These are phyloP conservation scores for Scopulariopsis brevicaulis DNA, from an alignment of 2,329 filamentous ascomycete species.

Conservation along the genomic window DNA sequence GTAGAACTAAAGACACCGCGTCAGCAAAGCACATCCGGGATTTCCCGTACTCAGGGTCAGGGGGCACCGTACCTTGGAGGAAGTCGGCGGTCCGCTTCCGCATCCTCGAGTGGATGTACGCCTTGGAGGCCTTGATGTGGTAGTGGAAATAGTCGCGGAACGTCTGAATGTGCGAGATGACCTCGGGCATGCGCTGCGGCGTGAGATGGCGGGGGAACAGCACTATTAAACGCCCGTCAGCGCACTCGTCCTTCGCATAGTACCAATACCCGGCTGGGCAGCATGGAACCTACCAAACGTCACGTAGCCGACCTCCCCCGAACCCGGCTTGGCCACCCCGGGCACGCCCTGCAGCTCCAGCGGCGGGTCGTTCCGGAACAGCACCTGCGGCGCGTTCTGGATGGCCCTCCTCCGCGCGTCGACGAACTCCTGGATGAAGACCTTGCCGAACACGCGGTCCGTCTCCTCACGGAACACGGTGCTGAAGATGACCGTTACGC, in stretches of 20 bases:
- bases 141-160: slow-evolving; percentile 99
- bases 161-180: slow-evolving; percentile 98
- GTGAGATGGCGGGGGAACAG: slow-evolving; percentile 93
- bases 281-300: slow-evolving; percentile 91
- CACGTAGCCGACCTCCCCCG: slow-evolving; percentile 89
- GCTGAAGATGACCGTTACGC: slow-evolving; percentile 98
- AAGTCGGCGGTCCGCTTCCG: slow-evolving; percentile 95
- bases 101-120: slow-evolving; percentile 98
- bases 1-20: slow-evolving; percentile 55
- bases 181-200: slow-evolving; percentile 78
- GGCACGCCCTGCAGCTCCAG: slow-evolving; percentile 81
- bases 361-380: slow-evolving; percentile 90
- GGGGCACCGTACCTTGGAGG: slow-evolving; percentile 62
- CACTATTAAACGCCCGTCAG: slow-evolving; percentile 37
- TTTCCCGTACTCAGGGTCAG: not conserved
- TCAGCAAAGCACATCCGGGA: slow-evolving; percentile 12
- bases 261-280: not conserved
- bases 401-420: slow-evolving; percentile 90
- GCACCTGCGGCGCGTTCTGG: slow-evolving; percentile 94
- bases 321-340: slow-evolving; percentile 64
- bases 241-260: not conserved
- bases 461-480: slow-evolving; percentile 98
- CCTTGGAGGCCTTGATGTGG: slow-evolving; percentile 98
- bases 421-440: slow-evolving; percentile 97
- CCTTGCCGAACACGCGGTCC: slow-evolving; percentile 92